Base-by-base conservation (phyloP, 2,329 filamentous ascomycete genomes). In the Ascochyta clinopodiicola region DNA sequence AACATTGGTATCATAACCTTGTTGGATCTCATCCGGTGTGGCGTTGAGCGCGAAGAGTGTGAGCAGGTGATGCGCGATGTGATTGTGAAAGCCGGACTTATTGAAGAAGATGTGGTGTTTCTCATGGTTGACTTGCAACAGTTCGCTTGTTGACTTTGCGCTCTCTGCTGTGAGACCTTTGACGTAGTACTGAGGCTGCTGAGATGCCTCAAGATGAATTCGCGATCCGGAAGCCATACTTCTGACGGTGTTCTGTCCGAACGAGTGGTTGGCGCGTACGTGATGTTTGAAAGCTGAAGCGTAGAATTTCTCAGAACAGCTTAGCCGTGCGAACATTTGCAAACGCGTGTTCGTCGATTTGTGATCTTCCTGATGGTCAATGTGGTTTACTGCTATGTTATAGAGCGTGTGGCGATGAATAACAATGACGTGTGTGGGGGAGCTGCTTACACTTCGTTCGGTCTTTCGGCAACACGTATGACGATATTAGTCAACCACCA, bases 81-180 rank as follows among this genome's bases (percentile, higher is more conserved):
- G 92, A 72, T 96, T 81, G 71, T 97, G 93, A 60, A 89, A 96
- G 0, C 89, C 88, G 1, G 75, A 69, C 0, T 82, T 57, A 58
- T 95, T 96, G 81, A 92, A 96, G 77, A 88, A 96, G 54, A 92
- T 88, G 69, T 96, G 90, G 64, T 92, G 82, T 79, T 77, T 86
- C 25, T 83, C 84, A 61, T 95, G 82, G 68, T 96, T 92, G 53
- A 87, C 79, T 70, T 96, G 90, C 17, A 97, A 77, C 4, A 96
- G 76, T 59, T 89, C 80, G 3, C 86, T 88, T 0, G 84, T 81
- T 56, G 80, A 87, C 35, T 79, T 77, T 0, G 91, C 89, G 0
- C 87, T 82, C 31, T 86, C 85, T 2, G 83, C 75, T 2, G 79
- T 83, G 36, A 81, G 75, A 76, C 58, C 78, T 57, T 71, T 68